A percentile compares a stretch with the other conserved stretches of the same genome.
These are phyloP conservation scores for Withania somnifera DNA, from an alignment of 305 asterid genomes.

Conservation along the genomic window DNA sequence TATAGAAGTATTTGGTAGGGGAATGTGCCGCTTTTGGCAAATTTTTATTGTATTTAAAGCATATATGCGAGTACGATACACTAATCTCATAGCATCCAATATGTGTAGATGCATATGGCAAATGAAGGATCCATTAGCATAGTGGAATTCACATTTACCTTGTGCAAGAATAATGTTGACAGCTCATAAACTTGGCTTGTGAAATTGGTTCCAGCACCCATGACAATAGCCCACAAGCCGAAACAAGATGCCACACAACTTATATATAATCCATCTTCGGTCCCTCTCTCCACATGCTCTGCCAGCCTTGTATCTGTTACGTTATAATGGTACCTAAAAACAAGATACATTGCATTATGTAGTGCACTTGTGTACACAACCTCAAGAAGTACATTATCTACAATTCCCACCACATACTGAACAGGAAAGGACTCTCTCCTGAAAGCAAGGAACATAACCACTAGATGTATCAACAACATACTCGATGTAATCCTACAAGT, in stretches of 20 bases:
- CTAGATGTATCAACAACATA: background rate
- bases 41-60: background rate
- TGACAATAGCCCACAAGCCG: constrained; percentile 31
- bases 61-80: background rate
- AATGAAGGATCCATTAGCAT: background rate
- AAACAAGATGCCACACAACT: constrained; percentile 35
- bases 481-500: too few species aligned
- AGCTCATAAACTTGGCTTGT: constrained; percentile 29
- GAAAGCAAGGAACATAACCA: background rate
- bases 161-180: constrained; percentile 26
- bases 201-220: constrained; percentile 37
- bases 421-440: background rate
- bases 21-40: background rate
- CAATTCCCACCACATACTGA: background rate
- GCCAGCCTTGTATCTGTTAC: constrained; percentile 24
- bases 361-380: background rate
- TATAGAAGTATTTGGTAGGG: background rate
- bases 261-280: constrained; percentile 22
- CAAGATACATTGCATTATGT: background rate
- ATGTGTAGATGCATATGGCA: background rate
- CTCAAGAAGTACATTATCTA: background rate
- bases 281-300: constrained; percentile 32
- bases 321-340: constrained; percentile 31
- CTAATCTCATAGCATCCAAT: background rate
- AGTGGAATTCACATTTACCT: constrained; percentile 14